phyloP scores from a whole-genome alignment of 371 early-diverging fungal genomes.

The Rhizopus arrhizus region DNA sequence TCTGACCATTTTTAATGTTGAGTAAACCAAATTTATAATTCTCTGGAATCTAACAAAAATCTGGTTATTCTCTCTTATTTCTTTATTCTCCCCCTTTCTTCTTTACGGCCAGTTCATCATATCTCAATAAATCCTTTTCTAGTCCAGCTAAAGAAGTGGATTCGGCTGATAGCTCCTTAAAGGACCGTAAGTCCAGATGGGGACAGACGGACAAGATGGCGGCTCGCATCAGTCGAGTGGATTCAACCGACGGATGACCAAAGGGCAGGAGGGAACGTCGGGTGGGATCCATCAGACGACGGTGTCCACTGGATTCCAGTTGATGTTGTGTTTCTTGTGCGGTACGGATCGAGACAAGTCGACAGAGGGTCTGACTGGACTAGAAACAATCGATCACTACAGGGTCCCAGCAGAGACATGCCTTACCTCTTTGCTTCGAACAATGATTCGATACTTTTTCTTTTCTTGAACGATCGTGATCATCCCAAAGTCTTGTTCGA shows the following conservation, averaged over 20 bases:
- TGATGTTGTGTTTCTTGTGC: neutral
- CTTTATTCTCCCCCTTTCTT: conserved; percentile 30
- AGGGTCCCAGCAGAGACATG: conserved; percentile 16
- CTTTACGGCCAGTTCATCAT: conserved; percentile 49
- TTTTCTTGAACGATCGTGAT: conserved; percentile 39
- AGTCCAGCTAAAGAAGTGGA: conserved; percentile 51
- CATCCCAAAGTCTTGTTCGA: conserved; percentile 29
- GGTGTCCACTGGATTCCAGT: conserved; percentile 30
- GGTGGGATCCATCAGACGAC: conserved; percentile 21
- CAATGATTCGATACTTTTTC: conserved; percentile 38
- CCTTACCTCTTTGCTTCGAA: conserved; percentile 38
- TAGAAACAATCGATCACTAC: conserved; percentile 21
- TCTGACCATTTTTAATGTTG: conserved; percentile 66
- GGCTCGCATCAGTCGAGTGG: conserved; percentile 33
- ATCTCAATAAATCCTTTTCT: conserved; percentile 57
- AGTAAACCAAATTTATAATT: conserved; percentile 83
- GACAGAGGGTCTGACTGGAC: neutral
- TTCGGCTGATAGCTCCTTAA: conserved; percentile 48
- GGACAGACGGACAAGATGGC: conserved; percentile 36
- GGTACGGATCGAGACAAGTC: neutral
- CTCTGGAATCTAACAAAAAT: conserved; percentile 57
- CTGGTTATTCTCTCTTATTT: neutral
- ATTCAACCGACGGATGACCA: conserved; percentile 1
- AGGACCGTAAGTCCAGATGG: conserved; percentile 34
- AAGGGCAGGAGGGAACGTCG: too few species aligned